Evolutionary conservation across 192 early-diverging fungal genomes (phyloP), one percentile per base, ranked within the genome.

Genomic region (Entrophospora sp.): DNA sequence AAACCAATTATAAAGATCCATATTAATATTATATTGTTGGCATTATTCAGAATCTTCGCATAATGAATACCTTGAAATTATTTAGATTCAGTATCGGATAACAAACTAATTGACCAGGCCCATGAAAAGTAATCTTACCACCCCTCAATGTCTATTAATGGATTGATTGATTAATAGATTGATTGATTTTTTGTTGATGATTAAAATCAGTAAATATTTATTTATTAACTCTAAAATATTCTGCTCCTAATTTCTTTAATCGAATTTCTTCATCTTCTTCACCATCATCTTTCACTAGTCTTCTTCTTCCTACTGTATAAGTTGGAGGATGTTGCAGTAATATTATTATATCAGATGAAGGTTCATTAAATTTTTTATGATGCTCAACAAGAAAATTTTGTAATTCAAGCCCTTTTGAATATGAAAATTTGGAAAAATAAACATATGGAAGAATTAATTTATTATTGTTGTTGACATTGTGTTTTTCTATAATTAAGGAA

Each of bases 111-210:
- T 99, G 96, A 0, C 95, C 95, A 5, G 95, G 96, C 0, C 96
- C 96, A 74, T 99, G 96, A 70, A 91, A 99, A 1, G 96, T 99
- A 5, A 90, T 85, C 73, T 99, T 88, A 13, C 96, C 96, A 24
- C 96, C 96, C 14, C 95, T 76, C 60, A 82, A 75, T 0, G 91
- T 92, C 77, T 91, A 74, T 6, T 76, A 28, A 61, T 36, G 5
- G 52, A 31, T 27, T 22, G 46, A 27, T 57, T 48, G 13, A 62
- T 51, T 14, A 42, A 42, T 42, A 27, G 53, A 69, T 24, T 28
- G 8, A 60, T n/a, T 43, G 32, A 16, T 43, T 31, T 56, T 30
- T 43, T 31, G 5, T 31, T 43, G 32, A 61, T 22, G 22, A 30
- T 20, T 38, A 31, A 22, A 75, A 52, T 27, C 55, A 43, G 44